Conservation (phyloP, 257 asterid genomes). For the Lycium barbarum region DNA sequence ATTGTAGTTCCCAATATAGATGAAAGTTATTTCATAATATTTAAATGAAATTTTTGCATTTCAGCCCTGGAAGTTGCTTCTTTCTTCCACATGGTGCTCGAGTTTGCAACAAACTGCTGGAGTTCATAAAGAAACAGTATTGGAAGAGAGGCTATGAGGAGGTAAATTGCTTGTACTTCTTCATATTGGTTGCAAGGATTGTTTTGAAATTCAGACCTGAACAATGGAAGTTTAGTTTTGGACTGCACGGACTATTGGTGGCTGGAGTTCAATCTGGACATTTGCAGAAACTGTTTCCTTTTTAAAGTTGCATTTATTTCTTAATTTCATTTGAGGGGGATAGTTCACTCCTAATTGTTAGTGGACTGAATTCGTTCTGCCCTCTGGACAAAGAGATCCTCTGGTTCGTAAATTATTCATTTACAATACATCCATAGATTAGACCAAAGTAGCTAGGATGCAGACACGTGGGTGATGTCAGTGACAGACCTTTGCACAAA, state of each 20-base stretch:
- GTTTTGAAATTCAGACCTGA: conserved; percentile 14
- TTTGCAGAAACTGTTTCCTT: conserved; percentile 21
- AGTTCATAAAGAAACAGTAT: conserved; percentile 76
- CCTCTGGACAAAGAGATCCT: background rate
- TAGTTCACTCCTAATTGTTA: conserved; percentile 7
- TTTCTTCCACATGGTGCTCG: conserved; percentile 96
- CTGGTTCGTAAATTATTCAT: background rate
- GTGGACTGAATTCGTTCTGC: background rate
- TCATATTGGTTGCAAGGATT: conserved; percentile 21
- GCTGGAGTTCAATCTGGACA: conserved; percentile 1
- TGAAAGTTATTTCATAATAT: background rate
- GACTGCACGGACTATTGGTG: background rate
- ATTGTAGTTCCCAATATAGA: conserved; percentile 16
- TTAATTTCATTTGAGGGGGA: background rate
- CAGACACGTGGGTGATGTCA: background rate
- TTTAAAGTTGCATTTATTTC: background rate
- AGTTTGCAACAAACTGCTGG: conserved; percentile 86
- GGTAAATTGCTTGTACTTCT: conserved; percentile 48
- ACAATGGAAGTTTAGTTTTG: background rate
- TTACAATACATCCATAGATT: background rate
- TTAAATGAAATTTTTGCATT: conserved; percentile 30
- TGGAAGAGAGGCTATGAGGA: conserved; percentile 97
- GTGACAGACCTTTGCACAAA: background rate
- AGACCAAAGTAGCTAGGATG: conserved; percentile 14
- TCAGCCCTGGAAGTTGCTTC: conserved; percentile 98